phyloP scores from a whole-genome alignment of 768 basidiomycete genomes.

The Lentinula guzmanii region DNA sequence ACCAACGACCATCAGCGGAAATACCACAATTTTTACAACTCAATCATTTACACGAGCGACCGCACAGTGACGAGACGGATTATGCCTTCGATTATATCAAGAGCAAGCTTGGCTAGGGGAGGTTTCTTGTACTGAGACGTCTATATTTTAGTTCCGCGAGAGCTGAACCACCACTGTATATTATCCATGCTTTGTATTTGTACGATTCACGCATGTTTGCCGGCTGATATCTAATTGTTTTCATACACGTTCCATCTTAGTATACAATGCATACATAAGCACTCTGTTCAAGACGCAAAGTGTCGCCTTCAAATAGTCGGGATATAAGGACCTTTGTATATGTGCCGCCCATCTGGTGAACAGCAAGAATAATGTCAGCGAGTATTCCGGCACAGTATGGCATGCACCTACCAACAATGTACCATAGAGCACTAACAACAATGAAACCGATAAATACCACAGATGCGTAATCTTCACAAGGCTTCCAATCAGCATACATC shows the following conservation, averaged over 20 bases:
- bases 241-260: neutral
- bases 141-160: neutral
- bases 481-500: neutral
- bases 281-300: neutral
- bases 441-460: neutral
- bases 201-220: neutral
- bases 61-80: neutral
- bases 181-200: neutral
- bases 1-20: neutral
- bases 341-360: neutral
- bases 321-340: neutral
- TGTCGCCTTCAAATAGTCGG: neutral
- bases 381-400: neutral
- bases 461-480: neutral
- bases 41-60: neutral
- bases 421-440: neutral
- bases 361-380: neutral
- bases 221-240: neutral
- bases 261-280: neutral
- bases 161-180: neutral
- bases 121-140: neutral
- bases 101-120: neutral
- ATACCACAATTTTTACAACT: neutral
- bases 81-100: constrained; percentile 2
- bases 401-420: neutral